phyloP scores from a whole-genome alignment of 176 grass and related monocot genomes.

The Oryza rufipogon region DNA sequence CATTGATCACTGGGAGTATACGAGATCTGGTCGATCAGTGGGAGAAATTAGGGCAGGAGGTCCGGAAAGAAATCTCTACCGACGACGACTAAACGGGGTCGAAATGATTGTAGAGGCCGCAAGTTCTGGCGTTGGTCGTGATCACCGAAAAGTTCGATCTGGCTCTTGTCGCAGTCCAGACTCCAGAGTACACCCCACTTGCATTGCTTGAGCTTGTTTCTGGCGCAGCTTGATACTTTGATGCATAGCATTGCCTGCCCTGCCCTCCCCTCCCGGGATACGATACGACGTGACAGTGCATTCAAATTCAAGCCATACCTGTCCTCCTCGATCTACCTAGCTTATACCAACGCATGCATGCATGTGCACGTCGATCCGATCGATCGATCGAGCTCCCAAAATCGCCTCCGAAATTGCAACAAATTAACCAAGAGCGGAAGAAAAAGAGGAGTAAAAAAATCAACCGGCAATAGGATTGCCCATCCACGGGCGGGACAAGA shows the following conservation, averaged over 20 bases:
- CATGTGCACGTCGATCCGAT: no score
- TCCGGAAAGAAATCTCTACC: not conserved
- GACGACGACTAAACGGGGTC: not conserved
- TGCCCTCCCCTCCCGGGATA: no score
- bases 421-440: no score
- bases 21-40: not conserved
- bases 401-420: no score
- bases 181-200: not conserved
- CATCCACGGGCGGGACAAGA: no score
- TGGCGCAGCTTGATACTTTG: not conserved
- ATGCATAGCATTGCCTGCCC: not conserved
- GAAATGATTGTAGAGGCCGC: not conserved
- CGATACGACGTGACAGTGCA: not conserved
- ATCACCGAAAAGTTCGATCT: not conserved
- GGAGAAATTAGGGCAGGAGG: not conserved
- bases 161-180: not conserved
- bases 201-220: not conserved
- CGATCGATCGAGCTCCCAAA: no score
- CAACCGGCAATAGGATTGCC: no score
- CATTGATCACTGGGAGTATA: not conserved
- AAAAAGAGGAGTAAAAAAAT: no score
- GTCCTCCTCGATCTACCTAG: no score
- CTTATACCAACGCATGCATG: no score
- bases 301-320: no score
- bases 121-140: no score